Conservation (phyloP, 352 stramenopile genomes). For the Phytophthora niederhauseri region DNA sequence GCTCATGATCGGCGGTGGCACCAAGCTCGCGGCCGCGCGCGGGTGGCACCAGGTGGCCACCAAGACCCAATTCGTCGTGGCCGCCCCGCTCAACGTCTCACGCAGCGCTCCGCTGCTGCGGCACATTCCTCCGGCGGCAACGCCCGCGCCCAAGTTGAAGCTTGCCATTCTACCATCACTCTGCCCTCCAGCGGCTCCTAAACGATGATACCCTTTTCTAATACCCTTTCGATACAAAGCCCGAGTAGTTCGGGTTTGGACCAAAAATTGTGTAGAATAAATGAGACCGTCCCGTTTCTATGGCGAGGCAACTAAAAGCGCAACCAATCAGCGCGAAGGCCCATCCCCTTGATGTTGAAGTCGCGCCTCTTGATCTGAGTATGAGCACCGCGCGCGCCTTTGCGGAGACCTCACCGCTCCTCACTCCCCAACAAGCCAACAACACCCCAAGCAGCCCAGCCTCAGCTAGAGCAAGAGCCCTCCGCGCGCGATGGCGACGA, state of each 20-base stretch:
- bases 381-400: not conserved
- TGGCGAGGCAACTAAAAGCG: conserved; percentile 30
- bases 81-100: conserved; percentile 4
- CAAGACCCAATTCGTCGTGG: conserved; percentile 55
- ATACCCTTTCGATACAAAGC: too few relatives aligned
- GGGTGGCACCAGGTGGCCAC: conserved; percentile 54
- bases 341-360: conserved; percentile 11
- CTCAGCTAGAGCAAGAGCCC: not conserved
- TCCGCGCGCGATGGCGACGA: conserved; percentile 42
- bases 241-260: too few relatives aligned
- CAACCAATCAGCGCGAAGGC: conserved; percentile 31
- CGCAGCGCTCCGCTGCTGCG: conserved; percentile 8
- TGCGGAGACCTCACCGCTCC: not conserved
- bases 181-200: not conserved
- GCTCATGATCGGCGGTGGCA: not conserved
- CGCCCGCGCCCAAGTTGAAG: conserved; percentile 17
- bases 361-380: conserved; percentile 2
- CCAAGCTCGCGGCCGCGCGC: conserved; percentile 10
- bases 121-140: not conserved
- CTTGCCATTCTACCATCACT: conserved; percentile 12
- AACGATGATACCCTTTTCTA: not conserved
- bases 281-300: conserved; percentile 5
- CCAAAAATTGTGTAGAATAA: too few relatives aligned
- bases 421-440: conserved; percentile 30
- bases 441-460: conserved; percentile 16